A percentile compares a stretch with the other conserved stretches of the same genome.
phyloP scores from a whole-genome alignment of 768 basidiomycete genomes.

The Neoboletus brunneissimus region DNA sequence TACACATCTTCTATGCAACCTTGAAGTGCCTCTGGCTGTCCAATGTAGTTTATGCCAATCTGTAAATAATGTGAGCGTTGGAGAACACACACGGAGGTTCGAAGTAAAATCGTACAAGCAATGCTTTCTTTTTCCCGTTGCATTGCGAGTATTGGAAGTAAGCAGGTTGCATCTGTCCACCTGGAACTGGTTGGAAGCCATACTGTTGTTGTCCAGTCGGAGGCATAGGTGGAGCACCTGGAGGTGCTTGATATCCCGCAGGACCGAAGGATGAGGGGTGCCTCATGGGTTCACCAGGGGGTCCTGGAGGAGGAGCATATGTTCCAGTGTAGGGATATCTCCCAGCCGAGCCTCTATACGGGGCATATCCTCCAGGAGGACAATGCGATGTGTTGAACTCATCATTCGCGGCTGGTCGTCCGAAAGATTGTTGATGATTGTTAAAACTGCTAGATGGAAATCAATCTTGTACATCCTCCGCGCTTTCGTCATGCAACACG shows the following conservation, averaged over 20 bases:
- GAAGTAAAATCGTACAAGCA: constrained; percentile 57
- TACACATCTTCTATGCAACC: constrained; percentile 93
- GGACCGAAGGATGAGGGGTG: constrained; percentile 1
- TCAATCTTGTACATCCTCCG: background rate
- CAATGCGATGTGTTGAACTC: background rate
- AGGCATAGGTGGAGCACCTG: constrained; percentile 47
- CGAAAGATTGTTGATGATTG: background rate
- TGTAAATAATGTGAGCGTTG: constrained; percentile 25
- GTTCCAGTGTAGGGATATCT: constrained; percentile 11
- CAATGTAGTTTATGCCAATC: constrained; percentile 89
- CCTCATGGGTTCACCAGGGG: constrained; percentile 7
- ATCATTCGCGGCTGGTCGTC: background rate
- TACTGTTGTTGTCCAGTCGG: constrained; percentile 59
- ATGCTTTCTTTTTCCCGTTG: constrained; percentile 81
- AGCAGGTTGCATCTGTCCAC: constrained; percentile 49
- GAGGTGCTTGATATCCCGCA: constrained; percentile 15
- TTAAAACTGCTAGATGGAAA: background rate
- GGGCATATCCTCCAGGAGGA: constrained; percentile 24
- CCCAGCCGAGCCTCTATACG: constrained; percentile 5
- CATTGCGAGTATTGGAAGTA: constrained; percentile 91
- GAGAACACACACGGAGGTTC: background rate
- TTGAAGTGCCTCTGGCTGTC: constrained; percentile 58
- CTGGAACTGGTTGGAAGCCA: constrained; percentile 52
- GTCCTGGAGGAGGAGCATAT: constrained; percentile 16
- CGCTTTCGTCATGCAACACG: background rate